Evolutionary conservation across 208 protist genomes (phyloP), one percentile per base, ranked within the genome.

Genomic region (Leishmania amazonensis): DNA sequence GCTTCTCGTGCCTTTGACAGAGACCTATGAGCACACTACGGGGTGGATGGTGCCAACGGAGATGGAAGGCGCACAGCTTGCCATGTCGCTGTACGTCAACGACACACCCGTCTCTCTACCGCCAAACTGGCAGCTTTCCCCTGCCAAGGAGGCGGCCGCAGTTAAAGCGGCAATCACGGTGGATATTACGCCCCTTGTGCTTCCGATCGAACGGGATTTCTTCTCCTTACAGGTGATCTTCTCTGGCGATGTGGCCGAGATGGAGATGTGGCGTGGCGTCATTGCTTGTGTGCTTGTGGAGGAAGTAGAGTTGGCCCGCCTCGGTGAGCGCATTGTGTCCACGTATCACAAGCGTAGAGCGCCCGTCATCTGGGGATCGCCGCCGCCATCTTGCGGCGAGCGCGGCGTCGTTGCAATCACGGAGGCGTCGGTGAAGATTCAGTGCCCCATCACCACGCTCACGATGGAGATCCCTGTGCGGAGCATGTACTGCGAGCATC

Each of bases 61-160:
- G 51, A 65, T 95, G 53, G 94, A 96, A 19, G 88, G 85, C 31
- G 38, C 3, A 0, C 75, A 28, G 1, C 84, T 96, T 15, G 77
- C 86, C 15, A 96, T 97, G 94, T 75, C 68, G 57, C 85, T 97
- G 21, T 80, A 35, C n/a, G 88, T 97, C n/a, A 95, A 97, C 73
- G 92, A 84, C 51, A 53, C 47, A 1, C 64, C 45, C 0, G 83
- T 96, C 15, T 78, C 81, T 7, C 80, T 89, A 19, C 90, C 92
- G 19, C 60, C 75, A 31, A 93, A 95, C 75, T 94, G 87, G 86
- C 79, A 83, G 7, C 76, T 97, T 31, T 78, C 92, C 0, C 87
- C 94, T 6, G 88, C 85, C 17, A 94, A 92, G 81, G 93, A 95
- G 79, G 80, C 81, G 28, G 68, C 80, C 3, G 88, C 94, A 9